A percentile compares a stretch with the other conserved stretches of the same genome.
These are phyloP conservation scores for Daedaleopsis nitida DNA, from an alignment of 768 basidiomycete species.

Conservation along the genomic window DNA sequence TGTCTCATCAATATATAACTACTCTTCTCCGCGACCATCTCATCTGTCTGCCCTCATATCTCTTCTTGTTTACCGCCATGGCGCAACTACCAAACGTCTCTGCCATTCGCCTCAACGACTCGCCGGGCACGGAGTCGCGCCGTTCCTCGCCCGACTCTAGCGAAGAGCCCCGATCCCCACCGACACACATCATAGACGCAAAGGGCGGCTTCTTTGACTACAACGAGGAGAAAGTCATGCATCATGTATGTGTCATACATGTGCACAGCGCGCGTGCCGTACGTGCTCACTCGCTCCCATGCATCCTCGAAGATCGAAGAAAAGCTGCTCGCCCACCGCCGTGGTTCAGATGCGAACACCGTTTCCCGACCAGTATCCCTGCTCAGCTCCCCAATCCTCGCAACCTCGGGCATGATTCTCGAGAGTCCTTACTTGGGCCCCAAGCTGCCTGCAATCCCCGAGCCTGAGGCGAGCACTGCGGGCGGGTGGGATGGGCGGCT, in stretches of 20 bases:
- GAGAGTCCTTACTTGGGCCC: constrained; percentile 41
- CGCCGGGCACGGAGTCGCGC: background rate
- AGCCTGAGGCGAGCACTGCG: constrained; percentile 6
- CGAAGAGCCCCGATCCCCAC: constrained; percentile 24
- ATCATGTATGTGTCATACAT: constrained; percentile 54
- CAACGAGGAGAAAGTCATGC: constrained; percentile 72
- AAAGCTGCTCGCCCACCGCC: constrained; percentile 67
- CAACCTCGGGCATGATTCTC: constrained; percentile 14
- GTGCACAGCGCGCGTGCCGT: background rate
- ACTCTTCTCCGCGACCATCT: background rate
- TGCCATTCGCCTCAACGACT: background rate
- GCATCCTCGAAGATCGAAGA: constrained; percentile 63
- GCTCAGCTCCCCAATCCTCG: constrained; percentile 22
- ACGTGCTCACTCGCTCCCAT: constrained; percentile 1
- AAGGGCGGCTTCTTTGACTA: constrained; percentile 82
- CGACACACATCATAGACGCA: constrained; percentile 46
- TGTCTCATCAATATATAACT: background rate
- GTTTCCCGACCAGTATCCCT: constrained; percentile 35
- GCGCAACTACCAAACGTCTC: too few species aligned
- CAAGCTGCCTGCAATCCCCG: constrained; percentile 40
- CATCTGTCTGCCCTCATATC: too few species aligned
- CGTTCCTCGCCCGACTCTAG: constrained; percentile 14
- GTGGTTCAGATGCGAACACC: constrained; percentile 56
- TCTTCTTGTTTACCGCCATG: too few species aligned
- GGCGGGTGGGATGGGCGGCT: constrained; percentile 5